These are phyloP conservation scores for Lipomyces starkeyi DNA, from an alignment of 805 yeast species.

Conservation along the genomic window DNA sequence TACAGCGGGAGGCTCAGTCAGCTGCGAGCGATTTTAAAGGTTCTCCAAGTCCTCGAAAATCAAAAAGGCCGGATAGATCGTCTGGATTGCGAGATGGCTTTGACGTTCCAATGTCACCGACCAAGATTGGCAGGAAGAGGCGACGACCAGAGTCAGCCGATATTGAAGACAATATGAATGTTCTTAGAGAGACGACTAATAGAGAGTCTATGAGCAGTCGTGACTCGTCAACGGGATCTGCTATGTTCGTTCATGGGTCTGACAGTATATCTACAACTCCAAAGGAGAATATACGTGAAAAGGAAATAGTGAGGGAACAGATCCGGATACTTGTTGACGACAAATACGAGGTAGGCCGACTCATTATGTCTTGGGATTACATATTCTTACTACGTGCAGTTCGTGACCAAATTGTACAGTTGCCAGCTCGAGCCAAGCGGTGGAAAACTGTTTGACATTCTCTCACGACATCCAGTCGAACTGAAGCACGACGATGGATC, in stretches of 20 bases:
- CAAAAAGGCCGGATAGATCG: conserved; percentile 22
- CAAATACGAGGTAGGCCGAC: conserved; percentile 15
- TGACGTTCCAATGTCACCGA: conserved; percentile 36
- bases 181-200: not conserved
- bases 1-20: conserved; percentile 21
- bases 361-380: not conserved
- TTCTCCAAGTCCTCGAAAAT: conserved; percentile 21
- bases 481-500: not conserved
- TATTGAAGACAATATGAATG: not conserved
- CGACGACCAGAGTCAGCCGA: not conserved
- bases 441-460: not conserved
- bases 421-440: not conserved
- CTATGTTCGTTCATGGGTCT: not conserved
- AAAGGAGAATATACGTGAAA: conserved; percentile 2
- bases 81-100: conserved; percentile 45
- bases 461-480: not conserved
- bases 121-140: conserved; percentile 13
- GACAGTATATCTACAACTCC: not conserved
- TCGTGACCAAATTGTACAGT: not conserved
- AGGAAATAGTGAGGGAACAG: conserved; percentile 2
- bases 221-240: not conserved
- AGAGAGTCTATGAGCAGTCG: conserved; percentile 4
- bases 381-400: not conserved
- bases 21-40: not conserved
- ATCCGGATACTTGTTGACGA: conserved; percentile 6